Evolutionary conservation across 2,329 filamentous ascomycete genomes (phyloP).

Genomic region (Pestalotiopsis sp.): DNA sequence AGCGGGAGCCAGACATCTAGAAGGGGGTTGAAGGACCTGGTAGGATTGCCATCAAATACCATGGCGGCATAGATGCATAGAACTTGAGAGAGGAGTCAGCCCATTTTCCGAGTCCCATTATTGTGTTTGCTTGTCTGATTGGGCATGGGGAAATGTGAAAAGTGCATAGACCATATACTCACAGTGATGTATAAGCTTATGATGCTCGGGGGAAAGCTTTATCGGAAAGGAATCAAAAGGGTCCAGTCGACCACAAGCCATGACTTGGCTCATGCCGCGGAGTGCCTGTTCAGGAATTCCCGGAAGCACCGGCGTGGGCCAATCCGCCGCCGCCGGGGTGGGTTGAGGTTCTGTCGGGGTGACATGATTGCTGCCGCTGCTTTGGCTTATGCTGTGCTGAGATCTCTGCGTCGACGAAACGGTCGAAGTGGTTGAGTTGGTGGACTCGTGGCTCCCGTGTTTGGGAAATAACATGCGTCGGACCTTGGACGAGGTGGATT

Average conservation of each 20-base stretch:
- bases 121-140: no score
- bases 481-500: neutral
- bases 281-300: neutral
- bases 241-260: neutral
- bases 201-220: neutral
- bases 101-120: no score
- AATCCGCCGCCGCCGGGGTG: neutral
- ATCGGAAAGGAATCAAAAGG: neutral
- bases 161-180: no score
- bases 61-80: neutral
- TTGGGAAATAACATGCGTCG: neutral
- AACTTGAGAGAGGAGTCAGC: neutral
- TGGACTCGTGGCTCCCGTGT: neutral
- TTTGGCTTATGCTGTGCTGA: neutral
- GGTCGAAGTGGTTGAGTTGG: neutral
- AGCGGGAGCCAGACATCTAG: neutral
- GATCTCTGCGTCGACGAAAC: neutral
- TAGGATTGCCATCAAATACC: neutral
- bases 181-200: constrained; percentile 1
- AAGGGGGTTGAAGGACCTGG: neutral
- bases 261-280: neutral
- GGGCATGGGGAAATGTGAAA: no score
- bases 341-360: neutral
- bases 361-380: neutral
- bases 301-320: neutral